Evolutionary conservation across 495 filamentous ascomycete species (phyloP).

Genomic region (Cetradonia linearis): DNA sequence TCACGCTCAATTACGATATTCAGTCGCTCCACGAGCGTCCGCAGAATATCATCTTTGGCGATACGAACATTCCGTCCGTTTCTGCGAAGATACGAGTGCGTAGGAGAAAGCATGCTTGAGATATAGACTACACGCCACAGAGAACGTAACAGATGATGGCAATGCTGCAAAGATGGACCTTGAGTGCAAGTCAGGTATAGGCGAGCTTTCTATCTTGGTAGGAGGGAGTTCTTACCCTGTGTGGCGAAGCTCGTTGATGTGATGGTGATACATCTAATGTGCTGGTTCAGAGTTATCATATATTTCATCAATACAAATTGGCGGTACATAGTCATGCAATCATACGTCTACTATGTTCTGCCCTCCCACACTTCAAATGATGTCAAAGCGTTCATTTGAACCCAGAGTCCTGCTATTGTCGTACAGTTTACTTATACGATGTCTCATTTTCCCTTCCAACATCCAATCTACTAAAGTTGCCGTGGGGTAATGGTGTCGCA

Average conservation of each 20-base stretch:
- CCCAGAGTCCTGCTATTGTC: not conserved
- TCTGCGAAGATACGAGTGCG: constrained; percentile 1
- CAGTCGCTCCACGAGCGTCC: constrained; percentile 2
- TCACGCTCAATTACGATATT: constrained; percentile 19
- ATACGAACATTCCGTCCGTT: not conserved
- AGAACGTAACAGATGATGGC: not conserved
- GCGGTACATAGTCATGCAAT: not conserved
- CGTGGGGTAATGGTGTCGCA: constrained; percentile 13
- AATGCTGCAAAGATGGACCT: not conserved
- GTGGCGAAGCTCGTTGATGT: too few species aligned
- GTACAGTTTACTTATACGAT: not conserved
- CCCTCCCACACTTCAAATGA: not conserved
- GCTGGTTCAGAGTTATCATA: not conserved
- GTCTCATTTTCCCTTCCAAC: not conserved
- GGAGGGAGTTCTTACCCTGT: too few species aligned
- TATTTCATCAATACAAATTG: not conserved
- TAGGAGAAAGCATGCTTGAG: not conserved
- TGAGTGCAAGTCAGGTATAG: not conserved
- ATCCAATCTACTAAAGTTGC: constrained; percentile 22
- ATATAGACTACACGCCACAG: too few species aligned
- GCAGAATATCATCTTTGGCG: not conserved
- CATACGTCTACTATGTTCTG: not conserved
- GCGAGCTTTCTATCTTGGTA: not conserved
- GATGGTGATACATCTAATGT: not conserved
- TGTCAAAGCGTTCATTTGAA: not conserved